Evolutionary conservation across 495 filamentous ascomycete genomes (phyloP).

Genomic region (Durotheca rogersii): DNA sequence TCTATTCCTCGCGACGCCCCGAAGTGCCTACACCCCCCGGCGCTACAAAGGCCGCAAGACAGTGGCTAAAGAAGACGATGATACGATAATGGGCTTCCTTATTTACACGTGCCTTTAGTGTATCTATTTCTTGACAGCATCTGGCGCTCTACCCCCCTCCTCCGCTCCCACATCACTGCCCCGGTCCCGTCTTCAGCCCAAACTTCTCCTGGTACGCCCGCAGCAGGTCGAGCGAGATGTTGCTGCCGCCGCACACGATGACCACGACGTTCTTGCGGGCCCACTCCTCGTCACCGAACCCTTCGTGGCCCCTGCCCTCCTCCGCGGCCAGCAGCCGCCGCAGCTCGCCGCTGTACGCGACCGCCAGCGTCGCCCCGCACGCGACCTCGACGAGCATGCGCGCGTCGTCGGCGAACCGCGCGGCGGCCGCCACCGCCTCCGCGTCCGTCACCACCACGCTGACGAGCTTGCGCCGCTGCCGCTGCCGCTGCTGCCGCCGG

Average conservation of each 20-base stretch:
- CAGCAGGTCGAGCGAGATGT: slow-evolving; percentile 68
- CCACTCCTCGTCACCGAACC: slow-evolving; percentile 53
- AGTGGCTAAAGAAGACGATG: too few relatives aligned
- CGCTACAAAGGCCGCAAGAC: too few relatives aligned
- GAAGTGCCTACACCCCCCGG: too few relatives aligned
- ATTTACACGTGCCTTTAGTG: too few relatives aligned
- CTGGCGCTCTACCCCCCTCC: too few relatives aligned
- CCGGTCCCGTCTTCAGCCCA: slow-evolving; percentile 30
- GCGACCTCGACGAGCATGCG: slow-evolving; percentile 76
- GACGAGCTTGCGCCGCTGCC: slow-evolving; percentile 44
- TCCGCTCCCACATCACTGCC: neutral
- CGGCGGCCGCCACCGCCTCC: slow-evolving; percentile 75
- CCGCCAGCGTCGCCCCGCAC: slow-evolving; percentile 75
- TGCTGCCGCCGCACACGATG: slow-evolving; percentile 82
- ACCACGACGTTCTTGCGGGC: slow-evolving; percentile 72
- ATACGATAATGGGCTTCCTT: too few relatives aligned
- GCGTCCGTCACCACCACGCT: slow-evolving; percentile 73
- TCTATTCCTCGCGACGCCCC: too few relatives aligned
- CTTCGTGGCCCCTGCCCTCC: slow-evolving; percentile 28
- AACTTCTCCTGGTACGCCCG: slow-evolving; percentile 61
- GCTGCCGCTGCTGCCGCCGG: slow-evolving; percentile 7
- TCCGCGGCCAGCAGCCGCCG: slow-evolving; percentile 56
- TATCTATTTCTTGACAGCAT: too few relatives aligned
- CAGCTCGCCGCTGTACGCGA: slow-evolving; percentile 64
- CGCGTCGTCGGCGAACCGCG: slow-evolving; percentile 79